These are phyloP conservation scores for Collariella sp. DNA, from an alignment of 495 filamentous ascomycete genomes.

Conservation along the genomic window DNA sequence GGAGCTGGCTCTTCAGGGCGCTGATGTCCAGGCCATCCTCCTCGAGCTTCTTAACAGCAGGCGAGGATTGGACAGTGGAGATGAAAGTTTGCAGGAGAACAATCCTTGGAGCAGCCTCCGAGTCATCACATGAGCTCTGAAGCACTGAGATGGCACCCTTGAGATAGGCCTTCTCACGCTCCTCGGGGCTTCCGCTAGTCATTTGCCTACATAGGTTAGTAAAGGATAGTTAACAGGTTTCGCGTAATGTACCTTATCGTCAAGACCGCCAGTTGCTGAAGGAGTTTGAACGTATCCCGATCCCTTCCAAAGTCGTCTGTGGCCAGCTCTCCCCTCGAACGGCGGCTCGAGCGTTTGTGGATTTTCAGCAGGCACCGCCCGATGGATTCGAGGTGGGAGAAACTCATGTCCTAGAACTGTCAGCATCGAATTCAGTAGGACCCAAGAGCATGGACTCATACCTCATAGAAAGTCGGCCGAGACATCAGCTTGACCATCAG, in stretches of 20 bases:
- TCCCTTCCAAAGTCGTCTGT: conserved; percentile 7
- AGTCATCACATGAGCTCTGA: conserved; percentile 17
- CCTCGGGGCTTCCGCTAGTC: conserved; percentile 24
- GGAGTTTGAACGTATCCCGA: conserved; percentile 15
- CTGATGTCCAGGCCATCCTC: conserved; percentile 10
- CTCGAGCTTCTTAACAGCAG: conserved; percentile 10
- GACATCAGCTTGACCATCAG: conserved; percentile 42
- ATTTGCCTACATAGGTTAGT: conserved; percentile 28
- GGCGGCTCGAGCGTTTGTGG: conserved; percentile 8
- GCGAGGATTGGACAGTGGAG: conserved; percentile 5
- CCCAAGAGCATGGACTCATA: conserved; percentile 5
- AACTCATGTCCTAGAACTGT: conserved; percentile 21
- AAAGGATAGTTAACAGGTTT: background rate
- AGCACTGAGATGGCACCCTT: conserved; percentile 19
- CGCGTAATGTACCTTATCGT: conserved; percentile 24
- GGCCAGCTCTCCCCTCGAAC: conserved; percentile 6
- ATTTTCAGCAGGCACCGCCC: conserved; percentile 15
- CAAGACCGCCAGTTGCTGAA: conserved; percentile 24
- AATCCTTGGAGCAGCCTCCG: conserved; percentile 14
- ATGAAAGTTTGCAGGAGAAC: conserved; percentile 18
- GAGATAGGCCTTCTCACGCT: conserved; percentile 30
- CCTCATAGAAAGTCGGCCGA: conserved; percentile 42
- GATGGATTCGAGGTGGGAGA: conserved; percentile 19
- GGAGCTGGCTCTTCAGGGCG: conserved; percentile 9
- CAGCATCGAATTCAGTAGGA: background rate